Percentiles rank a stretch among this genome's conserved stretches.
Evolutionary conservation across 768 basidiomycete genomes (phyloP).

Genomic region (Kwoniella pini): DNA sequence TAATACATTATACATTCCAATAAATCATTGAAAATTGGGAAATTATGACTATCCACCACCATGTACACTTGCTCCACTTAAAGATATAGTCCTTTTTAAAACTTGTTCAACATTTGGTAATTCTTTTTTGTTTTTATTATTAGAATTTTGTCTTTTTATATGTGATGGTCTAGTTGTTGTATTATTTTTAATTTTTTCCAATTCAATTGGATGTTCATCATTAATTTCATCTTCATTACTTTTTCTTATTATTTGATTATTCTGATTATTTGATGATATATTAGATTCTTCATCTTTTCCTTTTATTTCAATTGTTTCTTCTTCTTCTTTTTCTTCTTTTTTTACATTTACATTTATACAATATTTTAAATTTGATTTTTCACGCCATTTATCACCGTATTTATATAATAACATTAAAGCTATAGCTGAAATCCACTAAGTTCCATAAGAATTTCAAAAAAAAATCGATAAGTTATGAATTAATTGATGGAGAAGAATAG

Average conservation of each 20-base stretch:
- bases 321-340: conserved; percentile 30
- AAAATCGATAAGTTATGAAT: too few species aligned
- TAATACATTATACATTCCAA: background rate
- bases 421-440: conserved; percentile 10
- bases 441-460: too few species aligned
- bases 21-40: background rate
- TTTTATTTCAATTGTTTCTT: conserved; percentile 22
- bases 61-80: conserved; percentile 41
- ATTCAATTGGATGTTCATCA: background rate
- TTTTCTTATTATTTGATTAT: background rate
- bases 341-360: conserved; percentile 27
- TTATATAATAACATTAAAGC: conserved; percentile 4
- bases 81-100: conserved; percentile 34
- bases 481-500: background rate
- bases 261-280: background rate
- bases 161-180: background rate
- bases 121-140: conserved; percentile 9
- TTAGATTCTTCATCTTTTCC: conserved; percentile 23
- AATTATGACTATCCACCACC: conserved; percentile 32
- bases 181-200: background rate
- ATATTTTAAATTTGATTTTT: conserved; percentile 38
- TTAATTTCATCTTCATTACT: conserved; percentile 2
- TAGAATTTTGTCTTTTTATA: background rate
- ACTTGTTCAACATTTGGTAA: conserved; percentile 39
- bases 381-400: conserved; percentile 48